Conservation (phyloP, 1,284 basidiomycete genomes). For the Paramarasmius palmivorus region DNA sequence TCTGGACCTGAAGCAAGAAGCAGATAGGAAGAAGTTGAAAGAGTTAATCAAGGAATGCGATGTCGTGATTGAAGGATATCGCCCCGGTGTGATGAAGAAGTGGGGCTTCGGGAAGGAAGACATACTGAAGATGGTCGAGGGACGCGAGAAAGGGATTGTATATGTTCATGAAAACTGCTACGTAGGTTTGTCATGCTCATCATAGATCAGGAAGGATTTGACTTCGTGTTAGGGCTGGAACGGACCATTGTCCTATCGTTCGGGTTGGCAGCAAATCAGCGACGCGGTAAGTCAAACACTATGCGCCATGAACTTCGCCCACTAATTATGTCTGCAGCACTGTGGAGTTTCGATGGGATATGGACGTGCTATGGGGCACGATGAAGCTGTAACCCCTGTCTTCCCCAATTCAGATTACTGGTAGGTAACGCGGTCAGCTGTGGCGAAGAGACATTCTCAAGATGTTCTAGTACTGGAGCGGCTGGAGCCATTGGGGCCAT, state of each 20-base stretch:
- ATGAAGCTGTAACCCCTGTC: slow-evolving; percentile 16
- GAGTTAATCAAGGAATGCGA: slow-evolving; percentile 25
- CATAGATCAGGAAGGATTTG: background rate
- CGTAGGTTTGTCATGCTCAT: background rate
- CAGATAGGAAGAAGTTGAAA: slow-evolving; percentile 19
- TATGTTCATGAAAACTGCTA: slow-evolving; percentile 31
- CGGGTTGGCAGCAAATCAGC: slow-evolving; percentile 19
- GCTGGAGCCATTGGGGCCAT: slow-evolving; percentile 11
- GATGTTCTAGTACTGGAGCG: slow-evolving; percentile 8
- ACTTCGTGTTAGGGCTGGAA: slow-evolving; percentile 4
- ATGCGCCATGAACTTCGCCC: background rate
- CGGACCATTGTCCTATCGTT: slow-evolving; percentile 10
- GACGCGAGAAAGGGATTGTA: slow-evolving; percentile 23
- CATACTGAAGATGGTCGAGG: slow-evolving; percentile 22
- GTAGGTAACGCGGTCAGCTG: background rate
- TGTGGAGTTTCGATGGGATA: slow-evolving; percentile 12
- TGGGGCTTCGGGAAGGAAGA: slow-evolving; percentile 30
- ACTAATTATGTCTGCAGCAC: slow-evolving; percentile 1
- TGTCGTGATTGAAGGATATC: slow-evolving; percentile 30
- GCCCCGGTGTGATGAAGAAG: slow-evolving; percentile 27
- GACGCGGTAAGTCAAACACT: slow-evolving; percentile 13
- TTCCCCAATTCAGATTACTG: slow-evolving; percentile 18
- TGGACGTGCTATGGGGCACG: slow-evolving; percentile 12
- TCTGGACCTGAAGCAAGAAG: slow-evolving; percentile 24
- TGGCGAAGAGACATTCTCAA: background rate